A percentile compares a stretch with the other conserved stretches of the same genome.
Conservation (phyloP, 1,284 basidiomycete genomes). For the Cryptococcus sp. region DNA sequence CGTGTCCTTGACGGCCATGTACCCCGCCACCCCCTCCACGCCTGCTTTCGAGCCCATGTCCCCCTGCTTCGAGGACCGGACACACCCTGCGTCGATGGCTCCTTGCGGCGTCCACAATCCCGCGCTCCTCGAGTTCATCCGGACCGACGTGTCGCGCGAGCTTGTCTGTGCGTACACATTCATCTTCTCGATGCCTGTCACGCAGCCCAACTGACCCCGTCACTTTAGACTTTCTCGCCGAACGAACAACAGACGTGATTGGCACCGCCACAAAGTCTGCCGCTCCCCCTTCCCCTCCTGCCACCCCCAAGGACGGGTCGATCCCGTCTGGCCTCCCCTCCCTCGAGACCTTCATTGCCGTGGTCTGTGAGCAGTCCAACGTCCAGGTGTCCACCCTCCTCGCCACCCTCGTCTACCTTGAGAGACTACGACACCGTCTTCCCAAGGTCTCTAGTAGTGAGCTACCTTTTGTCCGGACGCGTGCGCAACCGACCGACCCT, state of each 20-base stretch:
- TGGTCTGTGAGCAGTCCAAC: constrained; percentile 78
- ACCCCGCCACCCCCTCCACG: constrained; percentile 35
- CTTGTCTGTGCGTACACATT: constrained; percentile 62
- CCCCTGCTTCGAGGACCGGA: constrained; percentile 48
- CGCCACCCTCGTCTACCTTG: constrained; percentile 88
- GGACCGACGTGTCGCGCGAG: constrained; percentile 69
- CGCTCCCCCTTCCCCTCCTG: constrained; percentile 26
- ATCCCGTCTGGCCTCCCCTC: constrained; percentile 61
- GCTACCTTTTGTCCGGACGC: constrained; percentile 6
- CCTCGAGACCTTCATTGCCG: constrained; percentile 82
- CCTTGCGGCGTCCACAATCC: constrained; percentile 68
- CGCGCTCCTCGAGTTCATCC: constrained; percentile 71
- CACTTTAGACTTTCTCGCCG: constrained; percentile 45
- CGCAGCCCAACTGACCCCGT: constrained; percentile 6
- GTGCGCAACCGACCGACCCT: constrained; percentile 13
- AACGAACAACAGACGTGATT: constrained; percentile 49
- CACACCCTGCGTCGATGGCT: constrained; percentile 63
- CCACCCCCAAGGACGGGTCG: constrained; percentile 24
- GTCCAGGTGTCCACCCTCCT: constrained; percentile 90
- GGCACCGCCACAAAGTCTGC: constrained; percentile 46
- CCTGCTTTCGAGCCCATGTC: constrained; percentile 39
- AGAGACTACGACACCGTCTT: constrained; percentile 75
- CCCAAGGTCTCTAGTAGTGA: constrained; percentile 81
- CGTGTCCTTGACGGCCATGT: constrained; percentile 24
- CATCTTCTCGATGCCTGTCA: background rate